These are phyloP conservation scores for Pseudogymnoascus sp. DNA, from an alignment of 2,329 filamentous ascomycete species.

Conservation along the genomic window DNA sequence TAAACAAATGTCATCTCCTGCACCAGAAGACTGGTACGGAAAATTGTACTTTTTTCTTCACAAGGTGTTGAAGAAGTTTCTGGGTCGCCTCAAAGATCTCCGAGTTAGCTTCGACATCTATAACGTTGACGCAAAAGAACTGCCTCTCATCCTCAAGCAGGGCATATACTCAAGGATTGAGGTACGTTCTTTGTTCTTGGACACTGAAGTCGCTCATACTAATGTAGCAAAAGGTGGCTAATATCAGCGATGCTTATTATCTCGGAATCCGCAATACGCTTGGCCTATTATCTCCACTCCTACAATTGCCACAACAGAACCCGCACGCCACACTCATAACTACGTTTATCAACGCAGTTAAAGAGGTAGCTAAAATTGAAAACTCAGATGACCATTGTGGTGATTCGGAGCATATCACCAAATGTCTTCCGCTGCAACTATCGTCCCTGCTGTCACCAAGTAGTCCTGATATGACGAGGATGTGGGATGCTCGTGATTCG, in stretches of 20 bases:
- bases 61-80: conserved; percentile 27
- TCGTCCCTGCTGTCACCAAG: neutral
- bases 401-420: conserved; percentile 10
- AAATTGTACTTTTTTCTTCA: conserved; percentile 30
- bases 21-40: conserved; percentile 32
- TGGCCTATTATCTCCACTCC: conserved; percentile 25
- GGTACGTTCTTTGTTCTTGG: conserved; percentile 20
- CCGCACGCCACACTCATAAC: conserved; percentile 32
- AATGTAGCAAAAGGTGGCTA: conserved; percentile 27
- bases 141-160: conserved; percentile 18
- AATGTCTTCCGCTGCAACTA: conserved; percentile 12
- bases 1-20: conserved; percentile 12
- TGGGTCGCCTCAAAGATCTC: conserved; percentile 17
- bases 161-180: conserved; percentile 31
- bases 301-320: conserved; percentile 28
- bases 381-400: neutral
- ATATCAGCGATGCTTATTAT: conserved; percentile 32
- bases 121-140: conserved; percentile 21
- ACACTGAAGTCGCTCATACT: neutral
- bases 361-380: conserved; percentile 10
- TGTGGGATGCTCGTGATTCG: conserved; percentile 5
- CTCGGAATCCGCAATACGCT: conserved; percentile 26
- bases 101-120: conserved; percentile 25
- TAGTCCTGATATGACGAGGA: neutral
- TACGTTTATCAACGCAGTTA: conserved; percentile 32